A percentile compares a stretch with the other conserved stretches of the same genome.
phyloP scores from a whole-genome alignment of 257 asterid species.

The Agastache rugosa region DNA sequence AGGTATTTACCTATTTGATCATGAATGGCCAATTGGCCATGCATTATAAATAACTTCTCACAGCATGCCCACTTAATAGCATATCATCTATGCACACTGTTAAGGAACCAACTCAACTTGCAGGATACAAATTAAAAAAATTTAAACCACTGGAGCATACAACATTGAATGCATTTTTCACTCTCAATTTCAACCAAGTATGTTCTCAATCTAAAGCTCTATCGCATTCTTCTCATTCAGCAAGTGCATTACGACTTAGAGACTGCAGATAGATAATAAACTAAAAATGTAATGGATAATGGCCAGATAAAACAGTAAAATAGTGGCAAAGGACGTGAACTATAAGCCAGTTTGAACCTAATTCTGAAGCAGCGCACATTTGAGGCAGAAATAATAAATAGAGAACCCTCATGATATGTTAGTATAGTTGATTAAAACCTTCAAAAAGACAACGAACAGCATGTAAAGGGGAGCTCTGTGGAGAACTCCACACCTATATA shows the following conservation, averaged over 20 bases:
- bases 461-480: slow-evolving; percentile 16
- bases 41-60: background rate
- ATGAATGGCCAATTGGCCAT: slow-evolving; percentile 6
- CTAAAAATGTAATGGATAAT: background rate
- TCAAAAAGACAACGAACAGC: slow-evolving; percentile 21
- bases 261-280: slow-evolving; percentile 1
- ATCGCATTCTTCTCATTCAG: slow-evolving; percentile 9
- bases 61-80: slow-evolving; percentile 6
- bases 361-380: slow-evolving; percentile 30
- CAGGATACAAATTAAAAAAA: slow-evolving; percentile 1
- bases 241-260: background rate
- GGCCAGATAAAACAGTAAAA: slow-evolving; percentile 13
- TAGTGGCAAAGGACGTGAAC: slow-evolving; percentile 1
- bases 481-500: slow-evolving; percentile 32
- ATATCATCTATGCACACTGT: slow-evolving; percentile 15
- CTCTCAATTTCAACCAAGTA: background rate
- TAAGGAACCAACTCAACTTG: slow-evolving; percentile 10
- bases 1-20: slow-evolving; percentile 17
- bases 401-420: slow-evolving; percentile 5
- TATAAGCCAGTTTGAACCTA: slow-evolving; percentile 25
- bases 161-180: background rate
- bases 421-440: slow-evolving; percentile 3
- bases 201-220: slow-evolving; percentile 1
- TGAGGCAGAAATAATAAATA: background rate
- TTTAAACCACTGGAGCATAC: background rate